phyloP scores from a whole-genome alignment of 78 protist species.

The Parvularia atlantis region DNA sequence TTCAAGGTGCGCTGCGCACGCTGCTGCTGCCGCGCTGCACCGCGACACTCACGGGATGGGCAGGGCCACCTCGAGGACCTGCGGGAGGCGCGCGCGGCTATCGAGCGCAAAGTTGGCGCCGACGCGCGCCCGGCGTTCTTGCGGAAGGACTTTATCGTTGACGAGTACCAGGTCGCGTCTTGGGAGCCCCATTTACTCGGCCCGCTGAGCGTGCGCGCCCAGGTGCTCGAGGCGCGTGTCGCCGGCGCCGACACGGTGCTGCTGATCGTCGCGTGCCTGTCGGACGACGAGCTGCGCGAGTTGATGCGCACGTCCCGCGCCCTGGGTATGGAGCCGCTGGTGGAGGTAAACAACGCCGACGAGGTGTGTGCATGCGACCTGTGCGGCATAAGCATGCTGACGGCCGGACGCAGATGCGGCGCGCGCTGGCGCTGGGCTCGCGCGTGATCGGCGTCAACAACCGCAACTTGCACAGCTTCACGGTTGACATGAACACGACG shows the following conservation, averaged over 20 bases:
- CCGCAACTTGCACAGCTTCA: constrained; percentile 38
- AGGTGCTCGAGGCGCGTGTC: constrained; percentile 36
- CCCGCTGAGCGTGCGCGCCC: neutral
- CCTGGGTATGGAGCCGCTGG: constrained; percentile 57
- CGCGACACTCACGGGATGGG: neutral
- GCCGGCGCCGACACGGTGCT: constrained; percentile 50
- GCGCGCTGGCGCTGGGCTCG: constrained; percentile 44
- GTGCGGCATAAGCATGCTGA: no score
- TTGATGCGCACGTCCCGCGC: constrained; percentile 6
- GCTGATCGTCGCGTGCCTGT: constrained; percentile 40
- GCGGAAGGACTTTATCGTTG: constrained; percentile 56
- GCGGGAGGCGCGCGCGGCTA: neutral
- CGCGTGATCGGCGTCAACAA: constrained; percentile 55
- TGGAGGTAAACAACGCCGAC: constrained; percentile 30
- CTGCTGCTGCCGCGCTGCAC: neutral
- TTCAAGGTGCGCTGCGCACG: constrained; percentile 18
- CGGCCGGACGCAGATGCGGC: no score
- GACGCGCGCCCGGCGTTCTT: constrained; percentile 19
- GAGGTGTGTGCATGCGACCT: neutral
- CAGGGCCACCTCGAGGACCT: constrained; percentile 41
- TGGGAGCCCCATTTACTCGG: no score
- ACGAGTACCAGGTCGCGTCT: constrained; percentile 33
- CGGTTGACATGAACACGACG: neutral
- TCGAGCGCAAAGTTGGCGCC: neutral
- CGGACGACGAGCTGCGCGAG: neutral